Conservation (phyloP, 2,329 filamentous ascomycete species). For the Coniella lustricola region DNA sequence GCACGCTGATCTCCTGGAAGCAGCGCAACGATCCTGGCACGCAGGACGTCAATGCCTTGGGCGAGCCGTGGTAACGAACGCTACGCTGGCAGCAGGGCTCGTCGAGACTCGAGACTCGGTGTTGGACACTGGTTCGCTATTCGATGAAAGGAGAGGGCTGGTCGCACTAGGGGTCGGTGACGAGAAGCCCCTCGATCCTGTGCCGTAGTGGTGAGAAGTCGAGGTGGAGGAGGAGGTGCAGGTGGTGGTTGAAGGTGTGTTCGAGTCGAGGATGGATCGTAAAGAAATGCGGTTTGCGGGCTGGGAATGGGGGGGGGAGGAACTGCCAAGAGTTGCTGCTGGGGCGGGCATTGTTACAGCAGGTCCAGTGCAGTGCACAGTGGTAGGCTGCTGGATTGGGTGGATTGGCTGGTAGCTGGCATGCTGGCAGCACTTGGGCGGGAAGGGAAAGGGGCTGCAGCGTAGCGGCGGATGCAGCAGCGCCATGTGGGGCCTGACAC, state of each 20-base stretch:
- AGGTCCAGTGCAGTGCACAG: too few species aligned
- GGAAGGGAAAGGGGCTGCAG: conserved; percentile 5
- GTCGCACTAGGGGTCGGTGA: too few species aligned
- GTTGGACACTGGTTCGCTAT: background rate
- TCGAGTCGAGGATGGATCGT: too few species aligned
- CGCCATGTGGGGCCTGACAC: background rate
- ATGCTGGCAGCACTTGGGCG: background rate
- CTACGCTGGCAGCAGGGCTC: background rate
- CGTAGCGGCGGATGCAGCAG: conserved; percentile 1
- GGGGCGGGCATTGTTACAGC: too few species aligned
- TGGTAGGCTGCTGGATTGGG: background rate
- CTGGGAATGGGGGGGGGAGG: too few species aligned
- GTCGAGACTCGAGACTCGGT: background rate
- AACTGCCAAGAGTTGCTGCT: too few species aligned
- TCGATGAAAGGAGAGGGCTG: background rate
- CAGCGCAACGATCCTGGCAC: conserved; percentile 6
- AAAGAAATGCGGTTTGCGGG: too few species aligned
- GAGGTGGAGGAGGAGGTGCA: too few species aligned
- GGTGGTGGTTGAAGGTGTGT: too few species aligned
- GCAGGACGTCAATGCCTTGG: conserved; percentile 9
- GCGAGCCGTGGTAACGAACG: background rate
- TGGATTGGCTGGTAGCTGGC: background rate
- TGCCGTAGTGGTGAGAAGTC: too few species aligned
- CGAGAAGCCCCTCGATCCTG: too few species aligned
- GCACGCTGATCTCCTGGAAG: conserved; percentile 10